Evolutionary conservation across 495 filamentous ascomycete species (phyloP).

Genomic region (Aspergillus homomorphus): DNA sequence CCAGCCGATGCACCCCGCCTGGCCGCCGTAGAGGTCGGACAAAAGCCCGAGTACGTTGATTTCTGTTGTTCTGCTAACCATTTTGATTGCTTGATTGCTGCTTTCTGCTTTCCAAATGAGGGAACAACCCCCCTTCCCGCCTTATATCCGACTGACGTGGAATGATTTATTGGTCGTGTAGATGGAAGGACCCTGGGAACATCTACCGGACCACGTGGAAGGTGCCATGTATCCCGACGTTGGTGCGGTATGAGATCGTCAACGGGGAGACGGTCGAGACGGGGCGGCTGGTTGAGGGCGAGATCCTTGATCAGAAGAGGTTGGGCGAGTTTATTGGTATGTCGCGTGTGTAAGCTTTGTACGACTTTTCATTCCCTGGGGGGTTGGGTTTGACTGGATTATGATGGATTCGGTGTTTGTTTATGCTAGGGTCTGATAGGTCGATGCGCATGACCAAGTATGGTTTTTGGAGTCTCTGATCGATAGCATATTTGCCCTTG

Average conservation of each 20-base stretch:
- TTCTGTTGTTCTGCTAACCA: constrained; percentile 1
- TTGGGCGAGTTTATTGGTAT: constrained; percentile 10
- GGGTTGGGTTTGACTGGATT: too few relatives aligned
- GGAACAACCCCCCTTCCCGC: too few relatives aligned
- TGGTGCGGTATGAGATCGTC: constrained; percentile 30
- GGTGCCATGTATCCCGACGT: constrained; percentile 23
- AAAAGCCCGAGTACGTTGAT: constrained; percentile 26
- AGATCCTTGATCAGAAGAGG: constrained; percentile 28
- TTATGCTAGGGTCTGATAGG: too few relatives aligned
- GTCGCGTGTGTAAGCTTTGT: too few relatives aligned
- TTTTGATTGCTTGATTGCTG: neutral
- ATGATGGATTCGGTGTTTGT: too few relatives aligned
- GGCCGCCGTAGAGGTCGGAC: constrained; percentile 27
- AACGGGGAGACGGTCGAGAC: constrained; percentile 27
- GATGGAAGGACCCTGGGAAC: constrained; percentile 31
- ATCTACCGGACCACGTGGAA: constrained; percentile 29
- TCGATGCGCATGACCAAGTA: too few relatives aligned
- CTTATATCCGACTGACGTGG: neutral
- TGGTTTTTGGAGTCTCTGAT: too few relatives aligned
- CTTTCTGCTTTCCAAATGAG: neutral
- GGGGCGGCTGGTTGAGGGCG: constrained; percentile 25
- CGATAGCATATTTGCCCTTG: too few relatives aligned
- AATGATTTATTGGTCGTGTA: constrained; percentile 4
- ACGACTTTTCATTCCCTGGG: too few relatives aligned
- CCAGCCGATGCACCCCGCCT: constrained; percentile 18